Conservation (phyloP, 2,329 filamentous ascomycete genomes). For the Penicillium sp. region DNA sequence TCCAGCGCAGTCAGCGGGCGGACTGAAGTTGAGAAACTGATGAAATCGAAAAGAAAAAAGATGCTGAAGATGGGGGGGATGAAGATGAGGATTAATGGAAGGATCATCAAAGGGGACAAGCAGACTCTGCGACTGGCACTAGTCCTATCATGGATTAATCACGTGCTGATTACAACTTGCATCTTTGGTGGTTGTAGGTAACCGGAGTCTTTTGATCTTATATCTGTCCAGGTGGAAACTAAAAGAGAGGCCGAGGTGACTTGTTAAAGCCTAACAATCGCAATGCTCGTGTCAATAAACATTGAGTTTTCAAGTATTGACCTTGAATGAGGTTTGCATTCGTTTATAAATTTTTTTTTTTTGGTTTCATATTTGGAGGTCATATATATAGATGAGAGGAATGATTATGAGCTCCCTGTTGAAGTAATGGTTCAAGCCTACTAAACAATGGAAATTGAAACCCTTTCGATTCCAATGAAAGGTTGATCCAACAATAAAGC, state of each 20-base stretch:
- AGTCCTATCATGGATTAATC: not conserved
- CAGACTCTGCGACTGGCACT: slow-evolving; percentile 7
- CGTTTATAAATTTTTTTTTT: not conserved
- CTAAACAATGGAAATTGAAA: not conserved
- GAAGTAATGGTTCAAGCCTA: not conserved
- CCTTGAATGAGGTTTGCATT: too few relatives aligned
- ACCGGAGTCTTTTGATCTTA: not conserved
- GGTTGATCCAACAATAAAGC: not conserved
- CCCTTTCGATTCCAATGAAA: too few relatives aligned
- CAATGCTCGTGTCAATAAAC: not conserved
- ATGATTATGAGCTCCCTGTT: too few relatives aligned
- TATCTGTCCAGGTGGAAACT: not conserved
- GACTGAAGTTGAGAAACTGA: slow-evolving; percentile 7
- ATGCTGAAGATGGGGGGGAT: slow-evolving; percentile 10
- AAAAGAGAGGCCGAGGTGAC: not conserved
- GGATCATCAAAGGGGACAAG: slow-evolving; percentile 9
- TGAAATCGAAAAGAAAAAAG: slow-evolving; percentile 11
- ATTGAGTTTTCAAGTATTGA: not conserved
- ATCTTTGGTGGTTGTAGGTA: not conserved
- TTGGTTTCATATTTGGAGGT: not conserved
- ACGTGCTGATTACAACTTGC: not conserved
- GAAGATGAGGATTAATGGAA: slow-evolving; percentile 14
- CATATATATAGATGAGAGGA: not conserved
- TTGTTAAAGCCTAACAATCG: not conserved
- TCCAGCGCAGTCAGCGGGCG: slow-evolving; percentile 2